Evolutionary conservation across 306 rosid genomes (phyloP), one percentile per base, ranked within the genome.

Genomic region (Dryas alaskensis): DNA sequence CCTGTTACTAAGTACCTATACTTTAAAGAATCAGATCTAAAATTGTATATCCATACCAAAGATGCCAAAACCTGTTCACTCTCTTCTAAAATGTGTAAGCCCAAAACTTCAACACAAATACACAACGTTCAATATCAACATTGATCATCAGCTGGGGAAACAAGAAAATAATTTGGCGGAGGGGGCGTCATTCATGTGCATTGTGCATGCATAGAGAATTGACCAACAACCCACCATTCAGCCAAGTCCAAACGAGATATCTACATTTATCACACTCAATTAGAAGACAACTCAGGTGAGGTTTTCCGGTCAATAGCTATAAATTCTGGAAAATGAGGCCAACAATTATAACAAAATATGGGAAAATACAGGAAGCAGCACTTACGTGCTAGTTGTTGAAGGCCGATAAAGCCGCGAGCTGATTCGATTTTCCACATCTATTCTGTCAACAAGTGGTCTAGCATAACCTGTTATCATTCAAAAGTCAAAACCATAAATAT

Each of bases 321-420:
- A 4, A 37, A 51, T 12, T 10, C 31, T 37, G 37, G 17, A 3
- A 39, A 61, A 39, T 16, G 17, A 4, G 50, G 16, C 5, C 17
- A 25, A 39, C 7, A 25, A 27, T 0, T 22, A 27, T 10, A 5
- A 52, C 19, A 53, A 7, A 69, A 49, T 27, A 46, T 3, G 37
- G 43, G 43, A 45, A 70, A 12, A 49, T 42, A 59, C 22, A 68
- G 51, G 55, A 42, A 58, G 76, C 75, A 66, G 51, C 45, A 49
- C 89, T 87, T 80, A 95, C 98, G 97, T 95, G 93, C 93, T 95
- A 79, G 73, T 82, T 8, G 98, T 95, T n/a, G 99, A 95, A 69
- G 98, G 98, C 77, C 99, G 89, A 82, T 92, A 95, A 27, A 95
- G 90, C 53, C 97, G 86, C 80, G 51, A 83, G 79, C 79, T 76